A percentile compares a stretch with the other conserved stretches of the same genome.
phyloP scores from a whole-genome alignment of 306 rosid species.

The Trichosanthes cucumerina region DNA sequence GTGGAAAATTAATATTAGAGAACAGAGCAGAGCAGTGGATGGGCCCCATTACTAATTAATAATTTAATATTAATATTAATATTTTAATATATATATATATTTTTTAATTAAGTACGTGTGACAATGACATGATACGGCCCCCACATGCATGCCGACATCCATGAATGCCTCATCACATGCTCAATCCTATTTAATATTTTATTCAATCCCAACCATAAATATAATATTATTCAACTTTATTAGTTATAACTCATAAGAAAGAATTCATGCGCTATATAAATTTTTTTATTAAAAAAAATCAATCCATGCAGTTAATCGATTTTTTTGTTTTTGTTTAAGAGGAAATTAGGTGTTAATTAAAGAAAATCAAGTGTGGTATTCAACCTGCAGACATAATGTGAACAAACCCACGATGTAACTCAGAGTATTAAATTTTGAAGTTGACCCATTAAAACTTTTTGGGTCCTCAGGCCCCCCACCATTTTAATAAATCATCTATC shows the following conservation, averaged over 20 bases:
- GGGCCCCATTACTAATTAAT: neutral
- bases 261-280: neutral
- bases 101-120: neutral
- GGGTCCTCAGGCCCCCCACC: neutral
- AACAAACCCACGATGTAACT: slow-evolving; percentile 5
- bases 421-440: neutral
- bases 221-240: neutral
- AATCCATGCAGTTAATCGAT: neutral
- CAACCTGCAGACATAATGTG: slow-evolving; percentile 1
- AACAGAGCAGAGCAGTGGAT: neutral
- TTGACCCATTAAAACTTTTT: neutral
- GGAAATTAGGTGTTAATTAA: neutral
- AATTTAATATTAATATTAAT: neutral
- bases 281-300: neutral
- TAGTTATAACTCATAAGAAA: too few relatives aligned
- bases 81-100: neutral
- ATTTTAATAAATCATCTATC: neutral
- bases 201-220: neutral
- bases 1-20: neutral
- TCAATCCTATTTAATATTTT: neutral
- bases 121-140: slow-evolving; percentile 1
- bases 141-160: slow-evolving; percentile 13
- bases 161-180: slow-evolving; percentile 4
- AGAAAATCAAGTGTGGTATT: neutral
- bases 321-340: neutral